These are phyloP conservation scores for Epicoccum nigrum DNA, from an alignment of 2,329 filamentous ascomycete genomes.

Conservation along the genomic window DNA sequence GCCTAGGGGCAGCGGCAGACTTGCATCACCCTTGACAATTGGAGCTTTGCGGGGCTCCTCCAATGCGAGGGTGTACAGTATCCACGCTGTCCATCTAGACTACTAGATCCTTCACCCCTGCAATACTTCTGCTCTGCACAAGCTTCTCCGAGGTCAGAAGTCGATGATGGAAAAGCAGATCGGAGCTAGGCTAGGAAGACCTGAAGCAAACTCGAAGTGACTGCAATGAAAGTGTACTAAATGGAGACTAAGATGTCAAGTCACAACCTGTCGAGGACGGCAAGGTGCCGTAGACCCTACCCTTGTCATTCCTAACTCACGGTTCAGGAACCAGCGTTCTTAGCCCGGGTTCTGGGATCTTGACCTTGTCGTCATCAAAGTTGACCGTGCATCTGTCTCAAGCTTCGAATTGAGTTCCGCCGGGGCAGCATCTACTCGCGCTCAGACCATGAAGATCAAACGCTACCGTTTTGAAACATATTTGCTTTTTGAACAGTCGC, in stretches of 20 bases:
- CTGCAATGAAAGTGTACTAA: neutral
- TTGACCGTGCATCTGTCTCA: neutral
- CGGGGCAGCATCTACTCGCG: too few relatives aligned
- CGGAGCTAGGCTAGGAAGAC: slow-evolving; percentile 6
- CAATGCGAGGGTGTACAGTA: slow-evolving; percentile 2
- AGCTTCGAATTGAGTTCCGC: neutral
- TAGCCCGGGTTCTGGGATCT: neutral
- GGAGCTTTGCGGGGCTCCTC: slow-evolving; percentile 16
- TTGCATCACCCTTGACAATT: slow-evolving; percentile 13
- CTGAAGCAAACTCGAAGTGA: neutral
- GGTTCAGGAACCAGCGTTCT: slow-evolving; percentile 4
- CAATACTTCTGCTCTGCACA: slow-evolving; percentile 2
- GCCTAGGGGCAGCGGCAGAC: slow-evolving; percentile 7
- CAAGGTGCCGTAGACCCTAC: neutral
- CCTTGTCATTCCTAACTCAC: slow-evolving; percentile 8
- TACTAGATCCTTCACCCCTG: slow-evolving; percentile 1
- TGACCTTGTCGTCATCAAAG: neutral
- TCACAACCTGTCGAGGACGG: slow-evolving; percentile 4
- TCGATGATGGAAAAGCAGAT: slow-evolving; percentile 7
- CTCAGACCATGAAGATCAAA: neutral
- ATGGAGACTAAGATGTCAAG: neutral
- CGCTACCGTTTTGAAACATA: neutral
- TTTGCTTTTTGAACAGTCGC: neutral
- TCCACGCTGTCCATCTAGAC: slow-evolving; percentile 5
- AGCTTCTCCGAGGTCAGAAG: neutral